Conservation (phyloP, 2,329 filamentous ascomycete genomes). For the Xylariales sp. region DNA sequence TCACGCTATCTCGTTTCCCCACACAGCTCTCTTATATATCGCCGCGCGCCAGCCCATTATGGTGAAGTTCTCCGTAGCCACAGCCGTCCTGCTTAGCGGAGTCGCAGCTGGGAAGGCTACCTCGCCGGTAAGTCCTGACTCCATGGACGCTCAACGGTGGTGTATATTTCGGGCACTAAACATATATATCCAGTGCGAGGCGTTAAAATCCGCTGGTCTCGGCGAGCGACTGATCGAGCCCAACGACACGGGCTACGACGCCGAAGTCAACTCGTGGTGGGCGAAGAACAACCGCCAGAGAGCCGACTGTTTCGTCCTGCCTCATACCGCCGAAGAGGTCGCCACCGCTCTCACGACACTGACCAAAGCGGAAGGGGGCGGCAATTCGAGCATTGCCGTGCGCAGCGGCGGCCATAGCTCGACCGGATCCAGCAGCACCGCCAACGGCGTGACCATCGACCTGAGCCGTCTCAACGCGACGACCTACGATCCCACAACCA, state of each 20-base stretch:
- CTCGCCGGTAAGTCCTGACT: slow-evolving; percentile 26
- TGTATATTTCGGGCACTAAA: neutral
- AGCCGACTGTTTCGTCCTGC: slow-evolving; percentile 44
- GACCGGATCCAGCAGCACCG: slow-evolving; percentile 57
- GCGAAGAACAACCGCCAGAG: slow-evolving; percentile 40
- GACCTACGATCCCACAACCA: slow-evolving; percentile 47
- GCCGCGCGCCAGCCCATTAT: neutral
- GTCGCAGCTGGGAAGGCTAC: slow-evolving; percentile 4
- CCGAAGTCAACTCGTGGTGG: slow-evolving; percentile 43
- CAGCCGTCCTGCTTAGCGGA: slow-evolving; percentile 12
- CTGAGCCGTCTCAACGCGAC: slow-evolving; percentile 53
- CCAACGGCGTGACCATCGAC: slow-evolving; percentile 58
- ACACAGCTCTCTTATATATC: neutral
- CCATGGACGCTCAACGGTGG: neutral
- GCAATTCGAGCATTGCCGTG: slow-evolving; percentile 57
- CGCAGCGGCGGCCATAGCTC: slow-evolving; percentile 62
- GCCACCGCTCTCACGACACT: slow-evolving; percentile 39
- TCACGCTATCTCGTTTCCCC: neutral
- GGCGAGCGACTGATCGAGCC: slow-evolving; percentile 41
- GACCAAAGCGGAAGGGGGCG: slow-evolving; percentile 38
- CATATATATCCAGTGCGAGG: slow-evolving; percentile 39
- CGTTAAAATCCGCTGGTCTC: slow-evolving; percentile 41
- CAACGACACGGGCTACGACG: slow-evolving; percentile 39
- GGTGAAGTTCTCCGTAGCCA: slow-evolving; percentile 11
- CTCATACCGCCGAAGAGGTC: slow-evolving; percentile 41